Conservation (phyloP, 2,329 filamentous ascomycete genomes). For the Chaetothyriales sp. region DNA sequence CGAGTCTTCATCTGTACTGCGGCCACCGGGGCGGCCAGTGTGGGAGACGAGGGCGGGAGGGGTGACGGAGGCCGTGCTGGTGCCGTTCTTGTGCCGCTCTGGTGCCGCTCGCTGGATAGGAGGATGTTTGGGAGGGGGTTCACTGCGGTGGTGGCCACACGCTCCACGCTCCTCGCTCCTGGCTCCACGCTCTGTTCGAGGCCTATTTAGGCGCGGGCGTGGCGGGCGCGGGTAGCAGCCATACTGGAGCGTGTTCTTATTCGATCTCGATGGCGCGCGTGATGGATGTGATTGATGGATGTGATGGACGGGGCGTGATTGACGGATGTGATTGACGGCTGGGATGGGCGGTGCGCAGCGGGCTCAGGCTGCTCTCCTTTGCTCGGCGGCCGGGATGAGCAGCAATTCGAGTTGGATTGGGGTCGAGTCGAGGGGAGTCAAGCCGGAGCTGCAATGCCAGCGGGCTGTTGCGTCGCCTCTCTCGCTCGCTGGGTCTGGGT, state of each 20-base stretch:
- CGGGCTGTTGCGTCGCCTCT: neutral
- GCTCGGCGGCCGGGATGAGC: neutral
- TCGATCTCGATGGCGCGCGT: neutral
- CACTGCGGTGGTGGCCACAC: neutral
- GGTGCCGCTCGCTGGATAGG: slow-evolving; percentile 1
- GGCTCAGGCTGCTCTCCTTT: neutral
- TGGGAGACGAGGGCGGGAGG: neutral
- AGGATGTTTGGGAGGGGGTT: slow-evolving; percentile 1
- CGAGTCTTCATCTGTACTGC: slow-evolving; percentile 12
- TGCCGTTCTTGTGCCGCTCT: too few relatives aligned
- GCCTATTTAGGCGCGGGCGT: neutral
- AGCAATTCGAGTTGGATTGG: neutral
- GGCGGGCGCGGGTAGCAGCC: neutral
- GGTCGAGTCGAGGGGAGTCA: neutral
- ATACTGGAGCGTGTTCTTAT: neutral
- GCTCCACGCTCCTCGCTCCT: neutral
- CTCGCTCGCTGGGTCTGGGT: neutral
- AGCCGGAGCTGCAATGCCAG: neutral
- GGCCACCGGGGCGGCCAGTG: slow-evolving; percentile 4
- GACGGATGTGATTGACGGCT: neutral
- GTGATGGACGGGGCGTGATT: neutral
- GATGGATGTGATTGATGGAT: neutral
- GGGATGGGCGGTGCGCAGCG: too few relatives aligned
- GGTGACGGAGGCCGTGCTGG: slow-evolving; percentile 1
- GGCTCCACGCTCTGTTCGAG: neutral